Conservation (phyloP, 345 rosid genomes). For the Dipteronia sinensis region DNA sequence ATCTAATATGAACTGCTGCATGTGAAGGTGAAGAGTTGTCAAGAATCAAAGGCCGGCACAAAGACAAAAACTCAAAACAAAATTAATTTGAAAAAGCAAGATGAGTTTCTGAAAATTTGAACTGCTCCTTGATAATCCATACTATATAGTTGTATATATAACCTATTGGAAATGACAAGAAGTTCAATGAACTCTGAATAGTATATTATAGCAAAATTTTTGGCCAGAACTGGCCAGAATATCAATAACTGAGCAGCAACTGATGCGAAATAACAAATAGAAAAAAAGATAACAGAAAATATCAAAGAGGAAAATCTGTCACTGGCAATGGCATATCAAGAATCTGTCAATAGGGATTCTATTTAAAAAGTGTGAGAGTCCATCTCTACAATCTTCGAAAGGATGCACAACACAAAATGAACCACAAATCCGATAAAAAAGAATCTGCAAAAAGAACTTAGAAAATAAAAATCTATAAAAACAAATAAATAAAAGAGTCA, state of each 20-base stretch:
- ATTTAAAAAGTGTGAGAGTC: neutral
- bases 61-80: neutral
- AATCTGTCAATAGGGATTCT: neutral
- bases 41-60: neutral
- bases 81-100: too few relatives aligned
- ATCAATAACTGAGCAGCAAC: too few relatives aligned
- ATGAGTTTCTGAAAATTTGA: too few relatives aligned
- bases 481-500: neutral
- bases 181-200: neutral
- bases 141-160: neutral
- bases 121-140: neutral
- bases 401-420: neutral
- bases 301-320: too few relatives aligned
- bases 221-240: too few relatives aligned
- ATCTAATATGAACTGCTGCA: neutral
- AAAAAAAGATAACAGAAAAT: too few relatives aligned
- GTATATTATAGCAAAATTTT: neutral
- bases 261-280: too few relatives aligned
- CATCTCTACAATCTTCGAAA: neutral
- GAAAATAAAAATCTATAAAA: too few relatives aligned
- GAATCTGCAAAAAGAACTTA: neutral
- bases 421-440: neutral
- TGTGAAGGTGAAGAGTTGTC: neutral
- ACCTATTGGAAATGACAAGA: neutral
- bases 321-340: neutral